Conservation (phyloP, 2,329 filamentous ascomycete genomes). For the Trichoderma breve region DNA sequence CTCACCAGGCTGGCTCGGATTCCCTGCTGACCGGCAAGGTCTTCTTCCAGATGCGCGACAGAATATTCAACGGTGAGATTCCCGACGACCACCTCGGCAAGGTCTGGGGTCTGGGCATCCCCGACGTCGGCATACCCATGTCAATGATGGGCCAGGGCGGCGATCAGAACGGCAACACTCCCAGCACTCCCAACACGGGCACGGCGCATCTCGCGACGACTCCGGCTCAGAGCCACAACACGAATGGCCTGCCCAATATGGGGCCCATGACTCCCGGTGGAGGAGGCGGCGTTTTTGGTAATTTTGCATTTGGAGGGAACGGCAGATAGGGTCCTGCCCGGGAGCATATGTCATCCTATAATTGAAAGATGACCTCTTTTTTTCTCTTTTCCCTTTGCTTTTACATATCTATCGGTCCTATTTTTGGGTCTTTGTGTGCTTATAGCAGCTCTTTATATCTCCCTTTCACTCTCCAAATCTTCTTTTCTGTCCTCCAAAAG, state of each 20-base stretch:
- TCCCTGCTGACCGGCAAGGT: conserved; percentile 89
- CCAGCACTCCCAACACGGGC: conserved; percentile 68
- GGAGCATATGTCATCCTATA: conserved; percentile 21
- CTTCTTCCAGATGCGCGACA: conserved; percentile 88
- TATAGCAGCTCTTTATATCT: not conserved
- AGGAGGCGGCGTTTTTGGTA: conserved; percentile 71
- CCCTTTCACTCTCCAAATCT: not conserved
- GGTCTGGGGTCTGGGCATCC: conserved; percentile 86
- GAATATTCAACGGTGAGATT: conserved; percentile 81
- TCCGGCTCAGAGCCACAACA: conserved; percentile 52
- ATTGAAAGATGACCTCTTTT: not conserved
- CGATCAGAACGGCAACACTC: conserved; percentile 48
- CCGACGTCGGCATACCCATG: conserved; percentile 52
- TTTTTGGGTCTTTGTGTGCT: conserved; percentile 2
- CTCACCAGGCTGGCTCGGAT: conserved; percentile 92
- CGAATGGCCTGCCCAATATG: conserved; percentile 55
- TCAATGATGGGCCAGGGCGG: conserved; percentile 33
- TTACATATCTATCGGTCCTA: not conserved
- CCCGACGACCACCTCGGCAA: conserved; percentile 81
- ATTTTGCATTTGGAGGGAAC: conserved; percentile 57
- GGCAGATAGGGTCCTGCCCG: conserved; percentile 33
- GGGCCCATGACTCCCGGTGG: conserved; percentile 77
- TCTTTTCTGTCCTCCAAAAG: not conserved
- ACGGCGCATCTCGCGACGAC: conserved; percentile 49
- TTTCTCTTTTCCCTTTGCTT: not conserved